Conservation (phyloP, 768 basidiomycete species). For the Lactifluus hygrophoroides region DNA sequence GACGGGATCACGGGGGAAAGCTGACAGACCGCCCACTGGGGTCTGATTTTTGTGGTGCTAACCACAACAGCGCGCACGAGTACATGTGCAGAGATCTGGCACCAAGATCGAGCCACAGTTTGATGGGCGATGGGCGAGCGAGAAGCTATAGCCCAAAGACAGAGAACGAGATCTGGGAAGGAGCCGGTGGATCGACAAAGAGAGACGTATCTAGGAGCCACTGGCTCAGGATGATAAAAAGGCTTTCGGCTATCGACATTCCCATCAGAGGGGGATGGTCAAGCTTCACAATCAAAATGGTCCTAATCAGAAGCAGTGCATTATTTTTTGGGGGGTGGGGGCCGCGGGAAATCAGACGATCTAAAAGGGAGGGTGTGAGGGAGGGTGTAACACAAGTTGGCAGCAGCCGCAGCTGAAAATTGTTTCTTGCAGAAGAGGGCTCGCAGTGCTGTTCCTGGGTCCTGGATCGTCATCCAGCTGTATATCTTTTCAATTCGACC, state of each 20-base stretch:
- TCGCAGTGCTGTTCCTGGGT: neutral
- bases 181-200: neutral
- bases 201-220: neutral
- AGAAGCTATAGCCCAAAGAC: neutral
- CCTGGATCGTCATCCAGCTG: neutral
- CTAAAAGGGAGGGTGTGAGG: neutral
- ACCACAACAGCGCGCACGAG: neutral
- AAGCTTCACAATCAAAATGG: neutral
- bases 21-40: neutral
- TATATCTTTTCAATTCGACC: neutral
- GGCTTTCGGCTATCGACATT: neutral
- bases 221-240: neutral
- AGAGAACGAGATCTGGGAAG: neutral
- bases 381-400: neutral
- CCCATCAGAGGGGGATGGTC: neutral
- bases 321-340: neutral
- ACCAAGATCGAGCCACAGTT: neutral
- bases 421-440: no score
- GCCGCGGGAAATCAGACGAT: slow-evolving; percentile 1
- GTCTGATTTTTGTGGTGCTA: neutral
- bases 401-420: neutral
- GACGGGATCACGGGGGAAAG: neutral
- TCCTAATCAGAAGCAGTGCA: neutral
- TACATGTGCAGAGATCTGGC: neutral
- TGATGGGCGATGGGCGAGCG: neutral